These are phyloP conservation scores for Candida cerambycidarum DNA, from an alignment of 805 yeast genomes.

Conservation along the genomic window DNA sequence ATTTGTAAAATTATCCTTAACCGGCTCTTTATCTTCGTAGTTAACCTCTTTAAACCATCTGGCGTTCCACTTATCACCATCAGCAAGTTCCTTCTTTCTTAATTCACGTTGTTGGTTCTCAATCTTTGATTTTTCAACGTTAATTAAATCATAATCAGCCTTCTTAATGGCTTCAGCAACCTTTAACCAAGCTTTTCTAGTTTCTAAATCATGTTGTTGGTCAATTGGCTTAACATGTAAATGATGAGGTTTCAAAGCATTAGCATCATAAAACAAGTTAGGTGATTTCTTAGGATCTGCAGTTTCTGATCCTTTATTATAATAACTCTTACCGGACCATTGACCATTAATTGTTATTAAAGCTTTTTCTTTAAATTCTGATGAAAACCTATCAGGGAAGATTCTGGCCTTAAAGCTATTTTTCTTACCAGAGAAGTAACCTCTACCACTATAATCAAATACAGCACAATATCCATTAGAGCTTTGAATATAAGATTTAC, in stretches of 20 bases:
- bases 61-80: conserved; percentile 68
- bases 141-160: conserved; percentile 75
- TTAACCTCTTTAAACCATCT: conserved; percentile 70
- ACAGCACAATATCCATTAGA: conserved; percentile 73
- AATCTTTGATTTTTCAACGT: conserved; percentile 69
- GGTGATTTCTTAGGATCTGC: conserved; percentile 45
- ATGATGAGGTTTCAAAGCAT: conserved; percentile 48
- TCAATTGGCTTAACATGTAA: conserved; percentile 77
- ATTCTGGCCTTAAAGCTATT: conserved; percentile 88
- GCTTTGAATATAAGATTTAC: conserved; percentile 79
- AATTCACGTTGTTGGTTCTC: conserved; percentile 85
- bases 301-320: conserved; percentile 54
- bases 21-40: conserved; percentile 16
- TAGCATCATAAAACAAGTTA: conserved; percentile 65
- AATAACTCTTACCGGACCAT: conserved; percentile 80
- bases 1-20: conserved; percentile 33
- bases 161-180: conserved; percentile 84
- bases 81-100: conserved; percentile 68
- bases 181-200: conserved; percentile 84
- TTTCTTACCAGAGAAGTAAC: conserved; percentile 94
- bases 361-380: conserved; percentile 57
- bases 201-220: conserved; percentile 77
- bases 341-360: conserved; percentile 83
- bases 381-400: conserved; percentile 50
- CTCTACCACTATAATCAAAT: conserved; percentile 86